Base-by-base conservation (phyloP, 495 filamentous ascomycete species). In the Podospora conica region DNA sequence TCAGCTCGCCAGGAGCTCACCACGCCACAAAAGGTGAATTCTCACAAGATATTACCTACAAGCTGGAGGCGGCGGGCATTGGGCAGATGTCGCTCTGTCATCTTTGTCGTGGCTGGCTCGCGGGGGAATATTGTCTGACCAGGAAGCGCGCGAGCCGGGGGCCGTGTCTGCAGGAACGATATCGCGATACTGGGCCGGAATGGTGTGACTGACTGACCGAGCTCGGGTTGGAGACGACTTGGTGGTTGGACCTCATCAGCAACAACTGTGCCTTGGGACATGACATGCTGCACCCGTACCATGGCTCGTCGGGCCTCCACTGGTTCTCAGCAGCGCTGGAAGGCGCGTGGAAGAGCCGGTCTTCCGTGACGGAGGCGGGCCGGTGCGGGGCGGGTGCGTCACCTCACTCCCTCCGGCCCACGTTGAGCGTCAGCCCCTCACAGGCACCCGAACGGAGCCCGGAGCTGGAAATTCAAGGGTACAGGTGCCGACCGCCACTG, bases 121-220 rank as follows among this genome's bases (percentile, higher is more conserved):
- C 40, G 40, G 40, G 11, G 40, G 40, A 48, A n/a, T 48, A n/a
- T n/a, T n/a, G 40, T 48, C 40, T 48, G 18, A 18, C 40, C 40
- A 48, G 40, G 40, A 48, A 11, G 40, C 40, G 40, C 40, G 15
- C 40, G 40, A 48, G 40, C 40, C 40, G 40, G 40, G 33, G 40
- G 40, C 40, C 40, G 40, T n/a, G 40, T 48, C 40, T 48, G 40
- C 40, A 48, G 40, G 40, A 48, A 48, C 40, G 40, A 55, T 62
- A 63, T 68, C 65, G 69, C 63, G 69, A 71, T 69, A 71, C 66
- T 63, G 61, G 56, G 25, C 24, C 64, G 28, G 29, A 29, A 70
- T 73, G 69, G 70, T 74, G 62, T 70, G 69, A 73, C 61, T 54
- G 65, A 65, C 58, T n/a, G 65, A 27, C 67, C 33, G 53, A 15